Percentiles rank a stretch among this genome's conserved stretches.
phyloP scores from a whole-genome alignment of 1,139 yeast species.

The Taphrina confusa region DNA sequence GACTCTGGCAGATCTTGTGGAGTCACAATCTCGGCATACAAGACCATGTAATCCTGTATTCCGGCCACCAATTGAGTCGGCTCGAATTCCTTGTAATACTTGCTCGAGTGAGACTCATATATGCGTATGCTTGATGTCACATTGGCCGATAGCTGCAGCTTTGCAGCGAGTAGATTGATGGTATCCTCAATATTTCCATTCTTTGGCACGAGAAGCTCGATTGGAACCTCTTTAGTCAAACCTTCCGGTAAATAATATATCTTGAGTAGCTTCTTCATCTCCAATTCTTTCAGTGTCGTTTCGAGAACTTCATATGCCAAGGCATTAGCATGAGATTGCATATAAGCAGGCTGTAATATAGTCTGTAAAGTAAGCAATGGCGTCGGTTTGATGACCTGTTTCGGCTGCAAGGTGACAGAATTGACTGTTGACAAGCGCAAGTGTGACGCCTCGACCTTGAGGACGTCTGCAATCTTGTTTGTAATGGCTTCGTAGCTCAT shows the following conservation, averaged over 20 bases:
- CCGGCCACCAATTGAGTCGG: constrained; percentile 42
- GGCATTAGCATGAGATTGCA: constrained; percentile 45
- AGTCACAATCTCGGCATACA: constrained; percentile 46
- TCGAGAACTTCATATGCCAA: constrained; percentile 68
- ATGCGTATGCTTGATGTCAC: constrained; percentile 58
- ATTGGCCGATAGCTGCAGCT: constrained; percentile 56
- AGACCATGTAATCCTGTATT: constrained; percentile 41
- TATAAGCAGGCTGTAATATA: constrained; percentile 50
- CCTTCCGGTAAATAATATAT: constrained; percentile 47
- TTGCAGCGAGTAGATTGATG: constrained; percentile 57
- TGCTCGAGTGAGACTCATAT: constrained; percentile 54
- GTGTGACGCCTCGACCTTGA: constrained; percentile 61
- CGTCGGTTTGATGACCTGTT: constrained; percentile 46
- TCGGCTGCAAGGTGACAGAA: constrained; percentile 43
- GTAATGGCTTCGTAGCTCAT: constrained; percentile 64
- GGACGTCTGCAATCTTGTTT: constrained; percentile 56
- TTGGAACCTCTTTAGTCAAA: constrained; percentile 55
- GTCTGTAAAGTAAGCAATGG: constrained; percentile 49
- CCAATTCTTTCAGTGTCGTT: constrained; percentile 73
- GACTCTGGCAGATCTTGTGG: constrained; percentile 45
- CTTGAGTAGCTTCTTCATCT: constrained; percentile 66
- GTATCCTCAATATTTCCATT: constrained; percentile 61
- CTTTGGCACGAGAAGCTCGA: constrained; percentile 69
- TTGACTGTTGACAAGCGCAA: constrained; percentile 61
- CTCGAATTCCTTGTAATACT: constrained; percentile 42